A percentile compares a stretch with the other conserved stretches of the same genome.
These are phyloP conservation scores for Aspergillus sojae DNA, from an alignment of 2,329 filamentous ascomycete species.

Conservation along the genomic window DNA sequence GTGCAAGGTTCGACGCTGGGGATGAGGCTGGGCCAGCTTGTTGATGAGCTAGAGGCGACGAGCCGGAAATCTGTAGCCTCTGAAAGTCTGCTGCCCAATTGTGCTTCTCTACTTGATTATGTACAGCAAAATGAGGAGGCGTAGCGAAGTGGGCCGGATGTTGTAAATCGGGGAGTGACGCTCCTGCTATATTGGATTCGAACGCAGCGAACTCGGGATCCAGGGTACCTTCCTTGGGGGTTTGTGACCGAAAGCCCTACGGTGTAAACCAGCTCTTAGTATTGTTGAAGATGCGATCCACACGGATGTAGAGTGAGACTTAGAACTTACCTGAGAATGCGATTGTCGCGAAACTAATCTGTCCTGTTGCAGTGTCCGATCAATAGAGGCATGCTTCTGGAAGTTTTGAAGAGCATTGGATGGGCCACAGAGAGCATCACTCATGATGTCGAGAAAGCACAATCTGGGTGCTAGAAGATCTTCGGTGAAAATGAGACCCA, in stretches of 20 bases:
- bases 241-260: conserved; percentile 65
- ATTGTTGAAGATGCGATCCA: not conserved
- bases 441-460: conserved; percentile 51
- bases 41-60: conserved; percentile 49
- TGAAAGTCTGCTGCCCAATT: conserved; percentile 53
- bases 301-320: not conserved
- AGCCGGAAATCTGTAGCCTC: conserved; percentile 44
- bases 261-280: conserved; percentile 15
- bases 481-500: not conserved
- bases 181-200: conserved; percentile 47
- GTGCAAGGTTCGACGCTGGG: conserved; percentile 30
- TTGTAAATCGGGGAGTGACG: conserved; percentile 41
- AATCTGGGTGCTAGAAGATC: not conserved
- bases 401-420: conserved; percentile 75
- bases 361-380: conserved; percentile 74
- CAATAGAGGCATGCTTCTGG: conserved; percentile 68
- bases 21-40: conserved; percentile 48
- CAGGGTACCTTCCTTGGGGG: conserved; percentile 56
- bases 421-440: conserved; percentile 71
- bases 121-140: conserved; percentile 28
- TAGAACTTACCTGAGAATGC: conserved; percentile 56
- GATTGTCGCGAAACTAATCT: conserved; percentile 60
- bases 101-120: conserved; percentile 25
- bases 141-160: conserved; percentile 34
- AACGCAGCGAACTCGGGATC: conserved; percentile 73